Evolutionary conservation across 768 basidiomycete genomes (phyloP).

Genomic region (Collybiopsis confluens): DNA sequence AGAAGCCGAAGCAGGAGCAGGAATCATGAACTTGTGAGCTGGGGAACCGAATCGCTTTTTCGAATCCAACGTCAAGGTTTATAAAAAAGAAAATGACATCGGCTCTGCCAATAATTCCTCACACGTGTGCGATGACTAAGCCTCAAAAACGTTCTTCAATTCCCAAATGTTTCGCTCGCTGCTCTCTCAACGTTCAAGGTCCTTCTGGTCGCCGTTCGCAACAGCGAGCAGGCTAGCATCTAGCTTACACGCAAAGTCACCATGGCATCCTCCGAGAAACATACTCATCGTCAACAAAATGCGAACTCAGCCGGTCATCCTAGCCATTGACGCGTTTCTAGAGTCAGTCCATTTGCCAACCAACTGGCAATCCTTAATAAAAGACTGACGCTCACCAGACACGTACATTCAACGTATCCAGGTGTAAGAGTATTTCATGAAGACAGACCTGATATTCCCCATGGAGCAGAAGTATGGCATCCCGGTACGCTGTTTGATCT

Average conservation of each 20-base stretch:
- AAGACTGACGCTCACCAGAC: constrained; percentile 40
- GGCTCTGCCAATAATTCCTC: background rate
- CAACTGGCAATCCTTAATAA: no score
- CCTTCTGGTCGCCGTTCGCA: no score
- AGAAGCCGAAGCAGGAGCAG: constrained; percentile 8
- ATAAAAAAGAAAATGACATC: background rate
- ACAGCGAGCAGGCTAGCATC: no score
- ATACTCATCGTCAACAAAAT: constrained; percentile 80
- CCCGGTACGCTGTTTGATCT: constrained; percentile 54
- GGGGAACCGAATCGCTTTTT: background rate
- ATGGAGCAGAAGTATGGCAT: constrained; percentile 62
- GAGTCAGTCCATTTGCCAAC: constrained; percentile 41
- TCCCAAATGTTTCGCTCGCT: background rate
- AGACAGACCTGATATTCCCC: constrained; percentile 60
- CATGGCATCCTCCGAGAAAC: constrained; percentile 25
- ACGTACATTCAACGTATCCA: constrained; percentile 54
- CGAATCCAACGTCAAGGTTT: background rate
- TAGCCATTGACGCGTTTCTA: constrained; percentile 71
- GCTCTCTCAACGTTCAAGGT: background rate
- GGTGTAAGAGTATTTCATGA: constrained; percentile 64
- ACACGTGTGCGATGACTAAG: constrained; percentile 1
- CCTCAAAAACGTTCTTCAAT: background rate
- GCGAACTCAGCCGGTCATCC: constrained; percentile 71
- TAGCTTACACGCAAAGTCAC: no score
- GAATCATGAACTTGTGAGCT: background rate